Base-by-base conservation (phyloP, 1,284 basidiomycete genomes). In the Stygiomarasmius scandens region DNA sequence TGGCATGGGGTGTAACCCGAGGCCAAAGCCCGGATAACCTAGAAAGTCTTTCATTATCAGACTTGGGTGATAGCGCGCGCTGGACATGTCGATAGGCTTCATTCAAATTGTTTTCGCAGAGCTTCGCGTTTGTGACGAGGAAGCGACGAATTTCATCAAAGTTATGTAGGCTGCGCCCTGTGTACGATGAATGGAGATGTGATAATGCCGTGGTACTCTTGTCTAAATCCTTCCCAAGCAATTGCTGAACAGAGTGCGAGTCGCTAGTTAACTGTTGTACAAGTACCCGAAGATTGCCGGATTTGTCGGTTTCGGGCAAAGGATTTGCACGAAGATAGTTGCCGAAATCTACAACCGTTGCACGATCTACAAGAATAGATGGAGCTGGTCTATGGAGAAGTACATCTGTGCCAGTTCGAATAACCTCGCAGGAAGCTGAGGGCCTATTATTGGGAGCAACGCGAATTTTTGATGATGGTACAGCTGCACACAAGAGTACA, bases 1-100 rank as follows among this genome's bases (percentile, higher is more conserved):
- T 58, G 0, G 63, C 45, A 29, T 61, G 56, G 1, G 56, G 43
- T 0, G 70, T 71, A 16, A 73, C 47, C 12, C 61, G 63, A n/a
- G 70, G 70, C 70, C 70, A 71, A 19, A 52, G 32, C 3, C 49
- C 49, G 38, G 49, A 14, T 19, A 41, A 4, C 6, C 6, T 20
- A 2, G 23, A n/a, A 23, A 38, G 20, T 10, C 8, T 8, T 52
- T 52, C 49, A 3, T 23, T 10, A 20, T 19, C 32, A 3, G 25
- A 32, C 19, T 23, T 22, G 3, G 49, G 49, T 19, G n/a, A 36
- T 6, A 52, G 25, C 3, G 48, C 16, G 14, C 16, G 8, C 5
- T n/a, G n/a, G 16, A 41, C 16, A 19, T 16, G 11, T 4, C 14
- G 8, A 16, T 9, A 19, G 4, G 16, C 16, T 16, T 9, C 5